Conservation (phyloP, 1,139 yeast species). For the Meyerozyma carpophila region DNA sequence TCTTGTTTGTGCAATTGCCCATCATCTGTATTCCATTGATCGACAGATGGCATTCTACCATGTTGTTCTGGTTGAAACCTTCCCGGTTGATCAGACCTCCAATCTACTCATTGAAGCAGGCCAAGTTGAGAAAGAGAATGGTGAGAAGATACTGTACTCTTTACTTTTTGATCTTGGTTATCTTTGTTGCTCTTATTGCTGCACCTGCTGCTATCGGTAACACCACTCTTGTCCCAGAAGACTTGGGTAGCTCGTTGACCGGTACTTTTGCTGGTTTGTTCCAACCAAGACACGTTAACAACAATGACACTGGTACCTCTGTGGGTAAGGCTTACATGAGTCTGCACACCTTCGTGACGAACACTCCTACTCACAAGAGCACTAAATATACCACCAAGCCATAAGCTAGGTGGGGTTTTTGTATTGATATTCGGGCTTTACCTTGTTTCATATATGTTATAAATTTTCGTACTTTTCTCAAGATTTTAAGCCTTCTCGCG, state of each 20-base stretch:
- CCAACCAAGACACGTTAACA: constrained; percentile 79
- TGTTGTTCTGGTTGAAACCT: constrained; percentile 98
- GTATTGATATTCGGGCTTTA: constrained; percentile 3
- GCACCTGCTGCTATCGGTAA: constrained; percentile 84
- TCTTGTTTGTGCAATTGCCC: constrained; percentile 88
- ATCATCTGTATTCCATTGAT: constrained; percentile 76
- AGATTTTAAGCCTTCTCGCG: not conserved
- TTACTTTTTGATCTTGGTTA: constrained; percentile 63
- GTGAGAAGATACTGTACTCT: constrained; percentile 88
- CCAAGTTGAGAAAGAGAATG: constrained; percentile 97
- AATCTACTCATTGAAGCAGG: constrained; percentile 94
- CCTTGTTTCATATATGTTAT: constrained; percentile 3
- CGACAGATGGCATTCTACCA: constrained; percentile 97
- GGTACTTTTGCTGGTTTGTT: constrained; percentile 65
- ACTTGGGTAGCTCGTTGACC: constrained; percentile 25
- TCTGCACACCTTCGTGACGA: constrained; percentile 42
- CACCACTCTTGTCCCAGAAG: constrained; percentile 22
- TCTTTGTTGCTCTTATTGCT: constrained; percentile 73
- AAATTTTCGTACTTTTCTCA: not conserved
- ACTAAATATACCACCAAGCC: constrained; percentile 61
- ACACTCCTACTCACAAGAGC: constrained; percentile 44
- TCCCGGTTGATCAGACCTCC: constrained; percentile 98
- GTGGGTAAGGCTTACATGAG: constrained; percentile 45
- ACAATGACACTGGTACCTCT: constrained; percentile 76
- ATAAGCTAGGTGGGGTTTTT: constrained; percentile 17